A percentile compares a stretch with the other conserved stretches of the same genome.
These are phyloP conservation scores for Orbilia blumenaviensis DNA, from an alignment of 2,329 filamentous ascomycete species.

Conservation along the genomic window DNA sequence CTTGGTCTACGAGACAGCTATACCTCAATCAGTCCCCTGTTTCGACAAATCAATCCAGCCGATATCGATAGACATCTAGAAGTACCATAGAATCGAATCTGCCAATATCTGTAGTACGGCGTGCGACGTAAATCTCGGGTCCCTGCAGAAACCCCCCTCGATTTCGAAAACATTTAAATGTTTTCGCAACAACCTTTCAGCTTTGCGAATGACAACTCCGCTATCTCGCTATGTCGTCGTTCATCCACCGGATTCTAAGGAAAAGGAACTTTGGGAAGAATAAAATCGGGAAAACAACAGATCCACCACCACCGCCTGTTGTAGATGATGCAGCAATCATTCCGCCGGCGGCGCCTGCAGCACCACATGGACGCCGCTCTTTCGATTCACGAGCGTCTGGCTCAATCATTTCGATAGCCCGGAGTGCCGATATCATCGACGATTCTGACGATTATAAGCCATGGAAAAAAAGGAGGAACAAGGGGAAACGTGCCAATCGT, in stretches of 20 bases:
- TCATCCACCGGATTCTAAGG: neutral
- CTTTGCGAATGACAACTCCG: neutral
- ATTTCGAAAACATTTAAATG: neutral
- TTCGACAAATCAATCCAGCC: neutral
- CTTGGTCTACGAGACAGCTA: neutral
- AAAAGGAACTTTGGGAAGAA: neutral
- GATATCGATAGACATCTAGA: neutral
- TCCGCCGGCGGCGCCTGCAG: neutral
- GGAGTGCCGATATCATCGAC: neutral
- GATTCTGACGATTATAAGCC: neutral
- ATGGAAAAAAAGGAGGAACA: conserved; percentile 1
- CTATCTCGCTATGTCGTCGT: neutral
- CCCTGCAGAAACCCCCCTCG: too few species aligned
- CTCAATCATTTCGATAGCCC: neutral
- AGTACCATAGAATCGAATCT: too few species aligned
- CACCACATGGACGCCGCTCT: neutral
- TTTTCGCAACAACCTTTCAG: conserved; percentile 4
- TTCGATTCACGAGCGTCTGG: neutral
- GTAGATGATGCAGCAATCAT: neutral
- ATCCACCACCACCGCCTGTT: neutral
- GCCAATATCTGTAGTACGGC: neutral
- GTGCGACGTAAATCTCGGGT: neutral
- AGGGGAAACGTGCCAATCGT: neutral
- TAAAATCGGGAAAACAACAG: neutral
- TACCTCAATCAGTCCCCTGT: neutral